phyloP scores from a whole-genome alignment of 225 moss, liverwort and hornwort species.

The Antitrichia curtipendula region DNA sequence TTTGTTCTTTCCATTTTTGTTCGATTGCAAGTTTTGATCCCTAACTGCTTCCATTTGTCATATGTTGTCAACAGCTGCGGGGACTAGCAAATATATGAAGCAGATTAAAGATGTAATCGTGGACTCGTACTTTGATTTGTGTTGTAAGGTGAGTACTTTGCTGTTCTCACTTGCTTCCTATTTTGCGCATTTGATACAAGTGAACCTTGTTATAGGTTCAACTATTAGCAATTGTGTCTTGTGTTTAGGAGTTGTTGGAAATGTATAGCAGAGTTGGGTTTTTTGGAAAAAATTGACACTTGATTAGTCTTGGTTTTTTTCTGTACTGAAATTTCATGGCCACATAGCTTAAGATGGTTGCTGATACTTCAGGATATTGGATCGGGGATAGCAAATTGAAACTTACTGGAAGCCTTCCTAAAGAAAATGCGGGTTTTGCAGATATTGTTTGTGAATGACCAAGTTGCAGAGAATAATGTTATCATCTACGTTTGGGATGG shows the following conservation, averaged over 20 bases:
- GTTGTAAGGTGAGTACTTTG: conserved; percentile 62
- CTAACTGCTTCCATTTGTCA: neutral
- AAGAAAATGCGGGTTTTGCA: conserved; percentile 20
- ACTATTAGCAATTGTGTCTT: neutral
- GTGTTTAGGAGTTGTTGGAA: neutral
- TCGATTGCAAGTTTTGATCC: neutral
- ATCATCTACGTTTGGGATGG: conserved; percentile 92
- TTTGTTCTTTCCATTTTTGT: neutral
- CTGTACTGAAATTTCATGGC: neutral
- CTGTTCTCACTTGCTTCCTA: neutral
- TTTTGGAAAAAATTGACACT: neutral
- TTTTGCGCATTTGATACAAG: neutral
- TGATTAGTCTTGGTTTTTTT: neutral
- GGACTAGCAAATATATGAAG: conserved; percentile 61
- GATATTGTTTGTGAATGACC: conserved; percentile 59
- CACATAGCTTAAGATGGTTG: neutral
- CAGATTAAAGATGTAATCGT: conserved; percentile 56
- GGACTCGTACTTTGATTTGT: conserved; percentile 71
- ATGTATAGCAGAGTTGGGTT: neutral
- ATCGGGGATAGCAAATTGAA: neutral
- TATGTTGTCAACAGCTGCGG: conserved; percentile 11
- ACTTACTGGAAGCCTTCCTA: neutral
- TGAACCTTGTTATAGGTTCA: neutral
- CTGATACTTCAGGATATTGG: neutral
- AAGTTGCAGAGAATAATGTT: conserved; percentile 24